Evolutionary conservation across 371 early-diverging fungal species (phyloP).

Genomic region (Mortierella sp.): DNA sequence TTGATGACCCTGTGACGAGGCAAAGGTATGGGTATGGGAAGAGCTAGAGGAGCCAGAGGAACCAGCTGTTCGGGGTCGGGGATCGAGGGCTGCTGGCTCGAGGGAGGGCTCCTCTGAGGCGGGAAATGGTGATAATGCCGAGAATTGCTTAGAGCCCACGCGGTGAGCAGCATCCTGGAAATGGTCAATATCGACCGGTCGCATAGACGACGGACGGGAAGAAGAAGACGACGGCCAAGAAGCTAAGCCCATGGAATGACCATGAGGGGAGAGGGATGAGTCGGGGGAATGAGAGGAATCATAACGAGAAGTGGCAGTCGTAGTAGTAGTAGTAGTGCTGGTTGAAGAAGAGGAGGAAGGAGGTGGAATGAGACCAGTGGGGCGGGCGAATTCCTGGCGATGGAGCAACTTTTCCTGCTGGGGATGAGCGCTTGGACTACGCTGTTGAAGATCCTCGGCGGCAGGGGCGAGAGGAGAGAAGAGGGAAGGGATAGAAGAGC

Average conservation of each 20-base stretch:
- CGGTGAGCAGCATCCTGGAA: background rate
- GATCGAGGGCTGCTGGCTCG: background rate
- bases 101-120: background rate
- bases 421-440: slow-evolving; percentile 8
- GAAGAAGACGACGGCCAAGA: background rate
- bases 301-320: background rate
- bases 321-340: too few species aligned
- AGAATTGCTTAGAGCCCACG: slow-evolving; percentile 11
- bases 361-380: background rate
- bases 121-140: background rate
- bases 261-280: background rate
- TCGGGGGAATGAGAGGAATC: background rate
- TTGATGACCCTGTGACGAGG: background rate
- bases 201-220: background rate
- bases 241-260: background rate
- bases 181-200: background rate
- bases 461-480: slow-evolving; percentile 2
- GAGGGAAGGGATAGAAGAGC: slow-evolving; percentile 7
- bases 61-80: background rate
- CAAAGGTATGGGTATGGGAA: too few species aligned
- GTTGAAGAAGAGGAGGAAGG: background rate
- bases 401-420: slow-evolving; percentile 1
- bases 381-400: background rate
- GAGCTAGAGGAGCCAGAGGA: background rate
- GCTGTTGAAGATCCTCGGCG: slow-evolving; percentile 8